Evolutionary conservation across 208 protist species (phyloP).

Genomic region (Leishmania braziliensis): DNA sequence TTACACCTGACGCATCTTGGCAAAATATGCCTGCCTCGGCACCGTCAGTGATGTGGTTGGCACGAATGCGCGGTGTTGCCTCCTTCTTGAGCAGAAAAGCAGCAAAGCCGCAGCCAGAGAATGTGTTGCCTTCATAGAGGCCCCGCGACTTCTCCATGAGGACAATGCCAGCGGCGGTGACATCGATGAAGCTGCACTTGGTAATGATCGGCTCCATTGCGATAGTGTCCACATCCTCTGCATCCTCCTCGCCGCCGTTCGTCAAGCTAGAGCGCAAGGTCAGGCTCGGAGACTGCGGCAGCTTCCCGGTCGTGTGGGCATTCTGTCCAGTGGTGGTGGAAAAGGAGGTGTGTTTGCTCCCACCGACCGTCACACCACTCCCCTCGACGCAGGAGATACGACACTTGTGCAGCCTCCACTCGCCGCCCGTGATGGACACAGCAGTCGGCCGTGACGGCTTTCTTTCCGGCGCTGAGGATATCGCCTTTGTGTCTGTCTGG

Average conservation of each 20-base stretch:
- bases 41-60: slow-evolving; percentile 76
- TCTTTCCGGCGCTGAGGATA: slow-evolving; percentile 20
- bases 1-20: slow-evolving; percentile 69
- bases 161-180: slow-evolving; percentile 73
- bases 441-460: slow-evolving; percentile 62
- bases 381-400: slow-evolving; percentile 76
- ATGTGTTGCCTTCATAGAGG: slow-evolving; percentile 72
- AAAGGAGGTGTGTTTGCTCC: slow-evolving; percentile 5
- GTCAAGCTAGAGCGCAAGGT: neutral
- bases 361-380: slow-evolving; percentile 62
- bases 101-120: slow-evolving; percentile 80
- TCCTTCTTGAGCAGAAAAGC: slow-evolving; percentile 80
- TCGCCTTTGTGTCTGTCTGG: neutral
- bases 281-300: neutral
- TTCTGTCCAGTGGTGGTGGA: neutral
- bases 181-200: slow-evolving; percentile 82
- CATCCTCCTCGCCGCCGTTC: slow-evolving; percentile 3
- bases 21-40: slow-evolving; percentile 85
- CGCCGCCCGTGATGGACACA: slow-evolving; percentile 63
- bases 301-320: neutral
- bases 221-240: slow-evolving; percentile 5
- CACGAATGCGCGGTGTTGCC: slow-evolving; percentile 44
- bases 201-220: slow-evolving; percentile 58
- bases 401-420: slow-evolving; percentile 74
- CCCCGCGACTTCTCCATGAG: slow-evolving; percentile 67